These are phyloP conservation scores for Catunica adiposa DNA, from an alignment of 2,329 filamentous ascomycete genomes.

Conservation along the genomic window DNA sequence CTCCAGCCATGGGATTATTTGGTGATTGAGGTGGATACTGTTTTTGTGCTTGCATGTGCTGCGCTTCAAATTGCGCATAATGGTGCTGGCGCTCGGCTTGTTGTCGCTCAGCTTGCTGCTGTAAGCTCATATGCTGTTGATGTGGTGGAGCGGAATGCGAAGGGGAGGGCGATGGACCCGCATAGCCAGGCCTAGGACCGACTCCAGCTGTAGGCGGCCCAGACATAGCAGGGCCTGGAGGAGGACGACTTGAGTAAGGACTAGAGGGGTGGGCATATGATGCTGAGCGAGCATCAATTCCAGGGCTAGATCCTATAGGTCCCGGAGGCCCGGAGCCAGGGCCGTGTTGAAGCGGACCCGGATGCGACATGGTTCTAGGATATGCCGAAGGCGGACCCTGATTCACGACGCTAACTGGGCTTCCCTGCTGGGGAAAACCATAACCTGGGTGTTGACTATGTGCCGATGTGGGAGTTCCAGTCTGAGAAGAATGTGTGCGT, in stretches of 20 bases:
- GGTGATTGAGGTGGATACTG: too few species aligned
- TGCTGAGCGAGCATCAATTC: slow-evolving; percentile 9
- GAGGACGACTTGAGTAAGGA: slow-evolving; percentile 1
- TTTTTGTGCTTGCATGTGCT: too few species aligned
- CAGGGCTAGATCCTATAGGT: slow-evolving; percentile 24
- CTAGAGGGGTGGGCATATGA: slow-evolving; percentile 12
- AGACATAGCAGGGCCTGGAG: slow-evolving; percentile 3
- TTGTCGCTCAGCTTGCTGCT: background rate
- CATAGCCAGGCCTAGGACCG: slow-evolving; percentile 2
- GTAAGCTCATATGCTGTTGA: background rate
- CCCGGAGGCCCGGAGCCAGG: slow-evolving; percentile 25
- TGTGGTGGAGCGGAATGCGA: background rate
- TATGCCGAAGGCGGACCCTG: slow-evolving; percentile 20
- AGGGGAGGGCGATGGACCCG: background rate
- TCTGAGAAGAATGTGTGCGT: slow-evolving; percentile 35
- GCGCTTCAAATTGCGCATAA: too few species aligned
- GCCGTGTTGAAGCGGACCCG: slow-evolving; percentile 16
- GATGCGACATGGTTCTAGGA: slow-evolving; percentile 34
- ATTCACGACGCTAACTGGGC: slow-evolving; percentile 32
- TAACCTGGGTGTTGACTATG: slow-evolving; percentile 34
- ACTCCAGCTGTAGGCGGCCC: slow-evolving; percentile 1
- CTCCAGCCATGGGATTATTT: background rate
- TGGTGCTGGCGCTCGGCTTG: too few species aligned
- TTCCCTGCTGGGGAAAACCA: slow-evolving; percentile 32
- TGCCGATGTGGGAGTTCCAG: slow-evolving; percentile 43